Percentiles rank a stretch among this genome's conserved stretches.
Conservation (phyloP, 768 basidiomycete species). For the Baorangia bicolor region DNA sequence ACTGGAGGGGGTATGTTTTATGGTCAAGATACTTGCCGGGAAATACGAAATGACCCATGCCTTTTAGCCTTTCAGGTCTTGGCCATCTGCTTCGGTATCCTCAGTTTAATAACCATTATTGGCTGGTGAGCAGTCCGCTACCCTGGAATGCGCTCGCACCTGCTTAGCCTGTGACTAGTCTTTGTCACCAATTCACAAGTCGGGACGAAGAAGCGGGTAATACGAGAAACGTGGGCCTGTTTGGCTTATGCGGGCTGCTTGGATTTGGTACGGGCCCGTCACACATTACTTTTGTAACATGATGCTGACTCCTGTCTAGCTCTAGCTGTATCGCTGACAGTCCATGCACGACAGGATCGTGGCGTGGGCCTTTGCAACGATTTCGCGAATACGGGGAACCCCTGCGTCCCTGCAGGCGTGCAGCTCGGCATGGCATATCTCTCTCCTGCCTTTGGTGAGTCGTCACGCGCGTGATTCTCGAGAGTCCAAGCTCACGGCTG, state of each 20-base stretch:
- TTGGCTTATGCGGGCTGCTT: conserved; percentile 19
- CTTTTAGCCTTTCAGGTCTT: conserved; percentile 23
- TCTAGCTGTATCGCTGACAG: conserved; percentile 22
- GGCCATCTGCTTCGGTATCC: conserved; percentile 8
- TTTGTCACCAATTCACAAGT: conserved; percentile 10
- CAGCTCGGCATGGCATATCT: conserved; percentile 33
- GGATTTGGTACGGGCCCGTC: conserved; percentile 14
- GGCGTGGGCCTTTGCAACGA: conserved; percentile 29
- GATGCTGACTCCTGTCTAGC: conserved; percentile 11
- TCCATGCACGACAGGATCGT: conserved; percentile 26
- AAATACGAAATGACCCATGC: neutral
- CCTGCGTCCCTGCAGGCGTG: conserved; percentile 22
- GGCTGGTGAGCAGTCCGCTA: conserved; percentile 17
- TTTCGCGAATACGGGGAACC: conserved; percentile 21
- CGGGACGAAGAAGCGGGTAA: conserved; percentile 23
- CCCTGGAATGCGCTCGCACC: neutral
- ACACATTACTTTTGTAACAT: neutral
- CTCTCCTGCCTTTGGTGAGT: conserved; percentile 28
- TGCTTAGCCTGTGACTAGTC: conserved; percentile 4
- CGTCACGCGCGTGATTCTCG: neutral
- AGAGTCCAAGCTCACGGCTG: neutral
- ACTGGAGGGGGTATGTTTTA: conserved; percentile 24
- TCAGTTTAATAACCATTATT: conserved; percentile 13
- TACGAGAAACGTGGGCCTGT: conserved; percentile 22
- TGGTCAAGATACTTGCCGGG: neutral